These are phyloP conservation scores for Sedum album DNA, from an alignment of 164 flowering plant species.

Conservation along the genomic window DNA sequence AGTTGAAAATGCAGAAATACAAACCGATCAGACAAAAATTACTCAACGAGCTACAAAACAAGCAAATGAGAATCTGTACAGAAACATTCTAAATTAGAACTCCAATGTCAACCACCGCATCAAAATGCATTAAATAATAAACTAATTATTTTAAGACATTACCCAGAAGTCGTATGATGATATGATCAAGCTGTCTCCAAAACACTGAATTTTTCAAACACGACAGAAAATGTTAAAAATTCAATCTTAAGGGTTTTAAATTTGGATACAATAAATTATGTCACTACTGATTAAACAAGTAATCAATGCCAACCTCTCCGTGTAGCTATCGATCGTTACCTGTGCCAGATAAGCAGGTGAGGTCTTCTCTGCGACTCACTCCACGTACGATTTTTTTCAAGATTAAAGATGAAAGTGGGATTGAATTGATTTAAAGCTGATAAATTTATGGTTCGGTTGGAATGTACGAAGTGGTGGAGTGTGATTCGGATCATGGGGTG, in stretches of 20 bases:
- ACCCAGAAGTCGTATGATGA: neutral
- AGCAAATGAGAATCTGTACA: neutral
- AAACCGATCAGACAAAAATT: neutral
- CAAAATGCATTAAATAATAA: neutral
- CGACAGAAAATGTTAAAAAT: neutral
- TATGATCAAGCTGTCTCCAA: neutral
- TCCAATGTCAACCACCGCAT: slow-evolving; percentile 6
- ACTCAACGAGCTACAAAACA: neutral
- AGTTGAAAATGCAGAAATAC: neutral
- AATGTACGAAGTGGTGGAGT: neutral
- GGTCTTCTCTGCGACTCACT: neutral
- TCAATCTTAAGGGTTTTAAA: neutral
- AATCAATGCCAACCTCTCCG: neutral
- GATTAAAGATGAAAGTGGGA: neutral
- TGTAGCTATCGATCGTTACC: neutral
- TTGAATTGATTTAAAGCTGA: neutral
- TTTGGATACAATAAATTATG: neutral
- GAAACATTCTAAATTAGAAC: slow-evolving; percentile 1
- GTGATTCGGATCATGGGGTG: neutral
- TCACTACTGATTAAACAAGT: neutral
- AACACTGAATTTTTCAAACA: neutral
- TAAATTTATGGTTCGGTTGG: neutral
- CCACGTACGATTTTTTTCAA: neutral
- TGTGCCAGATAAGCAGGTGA: neutral
- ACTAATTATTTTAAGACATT: neutral